Conservation (phyloP, 1,139 yeast species). For the Saccharomyces hybrid region DNA sequence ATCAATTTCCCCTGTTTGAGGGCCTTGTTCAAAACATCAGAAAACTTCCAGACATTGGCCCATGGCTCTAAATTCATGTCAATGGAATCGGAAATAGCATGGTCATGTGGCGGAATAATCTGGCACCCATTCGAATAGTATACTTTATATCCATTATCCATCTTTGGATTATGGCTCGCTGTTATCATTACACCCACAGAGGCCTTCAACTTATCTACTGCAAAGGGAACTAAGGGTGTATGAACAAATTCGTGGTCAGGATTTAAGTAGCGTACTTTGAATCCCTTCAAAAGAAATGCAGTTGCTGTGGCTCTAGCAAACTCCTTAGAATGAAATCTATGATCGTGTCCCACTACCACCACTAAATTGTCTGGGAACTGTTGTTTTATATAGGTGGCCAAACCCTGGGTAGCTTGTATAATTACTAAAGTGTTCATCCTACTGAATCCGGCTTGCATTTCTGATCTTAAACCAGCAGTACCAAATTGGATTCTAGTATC, state of each 20-base stretch:
- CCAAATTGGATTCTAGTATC: slow-evolving; percentile 67
- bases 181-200: slow-evolving; percentile 91
- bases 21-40: slow-evolving; percentile 30
- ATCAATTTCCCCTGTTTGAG: slow-evolving; percentile 15
- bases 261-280: slow-evolving; percentile 61
- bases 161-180: slow-evolving; percentile 92
- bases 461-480: slow-evolving; percentile 82
- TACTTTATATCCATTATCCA: slow-evolving; percentile 91
- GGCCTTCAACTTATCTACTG: slow-evolving; percentile 56
- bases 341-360: slow-evolving; percentile 87
- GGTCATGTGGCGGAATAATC: slow-evolving; percentile 87
- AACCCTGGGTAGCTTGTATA: slow-evolving; percentile 86
- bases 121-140: slow-evolving; percentile 93
- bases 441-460: slow-evolving; percentile 85
- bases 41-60: slow-evolving; percentile 44
- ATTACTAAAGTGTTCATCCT: slow-evolving; percentile 88
- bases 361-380: slow-evolving; percentile 35
- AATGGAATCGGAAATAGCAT: slow-evolving; percentile 59
- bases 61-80: slow-evolving; percentile 58
- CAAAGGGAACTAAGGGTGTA: slow-evolving; percentile 90
- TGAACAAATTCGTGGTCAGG: slow-evolving; percentile 46
- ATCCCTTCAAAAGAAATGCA: slow-evolving; percentile 59
- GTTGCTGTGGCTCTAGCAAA: slow-evolving; percentile 77
- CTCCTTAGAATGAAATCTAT: slow-evolving; percentile 67
- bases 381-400: slow-evolving; percentile 52